Conservation (phyloP, 768 basidiomycete species). For the Sporobolomyces pararoseus region DNA sequence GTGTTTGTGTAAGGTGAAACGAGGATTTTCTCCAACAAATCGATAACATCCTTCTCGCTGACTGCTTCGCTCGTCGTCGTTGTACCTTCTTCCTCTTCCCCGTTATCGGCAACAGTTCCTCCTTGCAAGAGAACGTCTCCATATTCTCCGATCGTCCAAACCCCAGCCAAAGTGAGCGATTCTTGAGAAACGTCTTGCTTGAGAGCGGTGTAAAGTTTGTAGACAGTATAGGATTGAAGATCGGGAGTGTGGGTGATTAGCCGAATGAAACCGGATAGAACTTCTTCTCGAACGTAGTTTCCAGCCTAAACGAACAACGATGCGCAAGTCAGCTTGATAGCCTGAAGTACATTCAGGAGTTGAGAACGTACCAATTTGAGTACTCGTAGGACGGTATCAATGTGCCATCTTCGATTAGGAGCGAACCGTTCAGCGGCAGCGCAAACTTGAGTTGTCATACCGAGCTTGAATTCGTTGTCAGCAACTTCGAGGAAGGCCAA, state of each 20-base stretch:
- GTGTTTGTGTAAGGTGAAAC: constrained; percentile 92
- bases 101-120: constrained; percentile 56
- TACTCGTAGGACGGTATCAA: constrained; percentile 89
- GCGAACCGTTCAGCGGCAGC: constrained; percentile 93
- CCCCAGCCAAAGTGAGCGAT: constrained; percentile 82
- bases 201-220: constrained; percentile 81
- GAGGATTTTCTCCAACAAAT: constrained; percentile 77
- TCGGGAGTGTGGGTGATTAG: constrained; percentile 96
- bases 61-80: constrained; percentile 61
- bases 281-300: constrained; percentile 95
- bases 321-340: neutral
- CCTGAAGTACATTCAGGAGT: neutral
- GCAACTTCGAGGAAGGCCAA: constrained; percentile 96
- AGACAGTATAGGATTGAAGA: constrained; percentile 89
- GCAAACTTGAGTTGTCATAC: constrained; percentile 95
- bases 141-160: constrained; percentile 97
- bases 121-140: constrained; percentile 81
- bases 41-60: constrained; percentile 74
- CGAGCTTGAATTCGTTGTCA: constrained; percentile 97
- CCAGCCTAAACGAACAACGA: constrained; percentile 64
- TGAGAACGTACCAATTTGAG: constrained; percentile 66
- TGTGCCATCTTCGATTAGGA: constrained; percentile 98
- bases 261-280: constrained; percentile 88
- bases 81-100: constrained; percentile 65
- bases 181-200: constrained; percentile 92